These are phyloP conservation scores for Davidsoniella virescens DNA, from an alignment of 2,329 filamentous ascomycete species.

Conservation along the genomic window DNA sequence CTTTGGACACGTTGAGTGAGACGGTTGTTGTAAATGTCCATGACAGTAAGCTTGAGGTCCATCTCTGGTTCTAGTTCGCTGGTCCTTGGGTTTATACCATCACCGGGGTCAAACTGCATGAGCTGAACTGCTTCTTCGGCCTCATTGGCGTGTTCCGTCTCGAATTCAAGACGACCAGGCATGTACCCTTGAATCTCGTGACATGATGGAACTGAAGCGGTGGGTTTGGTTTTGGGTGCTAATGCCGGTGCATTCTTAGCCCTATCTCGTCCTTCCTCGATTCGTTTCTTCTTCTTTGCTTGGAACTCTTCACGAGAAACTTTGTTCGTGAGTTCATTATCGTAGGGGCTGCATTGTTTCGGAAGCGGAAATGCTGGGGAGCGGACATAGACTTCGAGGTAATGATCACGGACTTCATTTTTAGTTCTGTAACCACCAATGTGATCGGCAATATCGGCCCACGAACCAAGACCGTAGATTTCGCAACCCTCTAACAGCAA, in stretches of 20 bases:
- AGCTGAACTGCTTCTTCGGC: constrained; percentile 95
- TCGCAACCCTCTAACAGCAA: constrained; percentile 84
- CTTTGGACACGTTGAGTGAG: constrained; percentile 81
- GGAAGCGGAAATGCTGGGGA: constrained; percentile 75
- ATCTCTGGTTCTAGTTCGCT: constrained; percentile 87
- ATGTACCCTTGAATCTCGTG: constrained; percentile 98
- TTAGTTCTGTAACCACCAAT: constrained; percentile 90
- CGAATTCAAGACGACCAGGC: constrained; percentile 92
- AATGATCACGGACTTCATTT: constrained; percentile 91
- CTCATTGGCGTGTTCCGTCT: constrained; percentile 94
- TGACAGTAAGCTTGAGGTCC: constrained; percentile 92
- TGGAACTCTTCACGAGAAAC: constrained; percentile 89
- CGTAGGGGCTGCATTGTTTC: constrained; percentile 65
- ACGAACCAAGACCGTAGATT: constrained; percentile 89
- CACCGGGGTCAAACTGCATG: constrained; percentile 95
- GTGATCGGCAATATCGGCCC: constrained; percentile 95
- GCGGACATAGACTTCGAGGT: constrained; percentile 72
- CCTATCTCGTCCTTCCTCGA: constrained; percentile 78
- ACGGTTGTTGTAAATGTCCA: constrained; percentile 93
- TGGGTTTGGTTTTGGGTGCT: constrained; percentile 88
- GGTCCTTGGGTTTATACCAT: constrained; percentile 72
- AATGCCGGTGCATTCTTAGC: constrained; percentile 70
- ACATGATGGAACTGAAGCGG: constrained; percentile 84
- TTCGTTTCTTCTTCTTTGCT: constrained; percentile 75
- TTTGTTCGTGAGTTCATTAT: constrained; percentile 60